Conservation (phyloP, 495 filamentous ascomycete genomes). For the Letharia lupina region DNA sequence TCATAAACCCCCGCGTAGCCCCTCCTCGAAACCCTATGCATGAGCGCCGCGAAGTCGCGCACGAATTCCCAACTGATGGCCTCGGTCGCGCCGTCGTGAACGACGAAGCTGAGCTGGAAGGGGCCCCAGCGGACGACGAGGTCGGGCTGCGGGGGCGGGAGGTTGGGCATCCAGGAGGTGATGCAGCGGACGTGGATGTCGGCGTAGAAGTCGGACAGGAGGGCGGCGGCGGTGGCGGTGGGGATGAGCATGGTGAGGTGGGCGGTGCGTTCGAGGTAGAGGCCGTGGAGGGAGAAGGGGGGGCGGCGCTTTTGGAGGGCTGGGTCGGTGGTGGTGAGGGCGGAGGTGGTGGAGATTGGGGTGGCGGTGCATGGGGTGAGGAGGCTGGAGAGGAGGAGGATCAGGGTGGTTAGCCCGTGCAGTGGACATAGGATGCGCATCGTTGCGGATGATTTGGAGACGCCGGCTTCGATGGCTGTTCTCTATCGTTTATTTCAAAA, state of each 20-base stretch:
- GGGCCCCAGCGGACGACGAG: not conserved
- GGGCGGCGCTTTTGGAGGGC: not conserved
- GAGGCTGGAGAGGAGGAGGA: not conserved
- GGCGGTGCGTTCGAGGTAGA: not conserved
- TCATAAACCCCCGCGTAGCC: conserved; percentile 3
- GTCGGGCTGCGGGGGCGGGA: not conserved
- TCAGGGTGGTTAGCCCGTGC: not conserved
- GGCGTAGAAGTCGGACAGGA: not conserved
- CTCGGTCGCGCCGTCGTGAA: too few species aligned
- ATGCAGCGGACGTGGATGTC: not conserved
- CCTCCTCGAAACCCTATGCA: not conserved
- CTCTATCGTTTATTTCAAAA: too few species aligned
- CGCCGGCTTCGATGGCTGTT: not conserved
- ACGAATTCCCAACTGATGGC: not conserved
- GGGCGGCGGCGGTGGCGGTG: not conserved
- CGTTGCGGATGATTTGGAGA: not conserved
- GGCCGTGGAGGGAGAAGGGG: not conserved
- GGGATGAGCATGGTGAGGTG: not conserved
- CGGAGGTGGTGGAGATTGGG: not conserved
- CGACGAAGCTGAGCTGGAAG: not conserved
- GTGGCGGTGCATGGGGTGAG: not conserved
- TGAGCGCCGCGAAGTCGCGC: not conserved
- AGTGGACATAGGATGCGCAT: not conserved
- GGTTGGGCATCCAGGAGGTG: not conserved
- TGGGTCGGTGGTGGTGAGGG: not conserved